Evolutionary conservation across 1,284 basidiomycete species (phyloP), one percentile per base, ranked within the genome.

Genomic region (Apiotrichum brassicae): DNA sequence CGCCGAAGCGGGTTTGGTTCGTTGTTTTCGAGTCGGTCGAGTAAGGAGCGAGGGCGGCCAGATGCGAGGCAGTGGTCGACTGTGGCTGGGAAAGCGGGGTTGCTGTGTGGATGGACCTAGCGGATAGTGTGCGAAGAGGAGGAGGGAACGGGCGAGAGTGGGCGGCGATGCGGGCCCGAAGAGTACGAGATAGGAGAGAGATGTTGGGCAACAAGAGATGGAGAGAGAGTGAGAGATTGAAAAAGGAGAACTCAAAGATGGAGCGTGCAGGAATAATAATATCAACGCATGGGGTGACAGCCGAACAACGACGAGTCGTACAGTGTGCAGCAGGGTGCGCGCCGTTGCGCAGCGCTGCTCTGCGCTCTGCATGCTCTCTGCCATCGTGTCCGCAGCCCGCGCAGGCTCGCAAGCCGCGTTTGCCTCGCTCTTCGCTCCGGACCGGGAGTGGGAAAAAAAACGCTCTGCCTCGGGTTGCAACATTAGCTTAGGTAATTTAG

Each of bases 11-110:
- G 42, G 42, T 46, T n/a, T 33, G 36, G 24, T 23, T 40, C 20
- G 12, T 32, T 19, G 24, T 32, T 20, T 30, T 40, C 18, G 40
- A 30, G 26, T 42, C 26, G n/a, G 11, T 28, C 18, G 24, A 25
- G 43, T 45, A 38, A 4, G 43, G 30, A 3, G 45, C 36, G 36
- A 52, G 46, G 24, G 50, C 41, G 16, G 50, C 41, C 14, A 52
- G 50, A 18, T 45, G 45, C 23, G 43, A 44, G 16, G 33, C 33
- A 16, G 43, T 13, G 26, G 18, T 20, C 13, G 22, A 23, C 22
- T 23, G 18, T 18, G 40, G 18, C 25, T 24, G 20, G 19, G 42
- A 5, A 23, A 22, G 11, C 24, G 28, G 25, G 33, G 40, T 22
- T 36, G 43, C 13, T 28, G 42, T 11, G 47, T 9, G 19, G 43